Evolutionary conservation across 352 stramenopile genomes (phyloP).

Genomic region (Globisporangium lucens): DNA sequence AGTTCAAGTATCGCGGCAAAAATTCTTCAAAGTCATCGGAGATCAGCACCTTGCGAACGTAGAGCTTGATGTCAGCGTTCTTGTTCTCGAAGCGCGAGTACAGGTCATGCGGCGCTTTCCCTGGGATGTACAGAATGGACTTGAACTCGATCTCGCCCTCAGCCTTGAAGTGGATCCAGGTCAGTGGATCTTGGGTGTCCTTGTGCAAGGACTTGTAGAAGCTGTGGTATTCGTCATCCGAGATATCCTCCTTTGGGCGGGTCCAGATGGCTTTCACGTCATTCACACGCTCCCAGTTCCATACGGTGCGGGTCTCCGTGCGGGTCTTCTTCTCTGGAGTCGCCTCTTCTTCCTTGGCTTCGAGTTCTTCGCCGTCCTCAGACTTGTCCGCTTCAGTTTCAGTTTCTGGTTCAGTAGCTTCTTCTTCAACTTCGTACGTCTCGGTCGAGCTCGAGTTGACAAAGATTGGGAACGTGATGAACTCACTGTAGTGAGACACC

Average conservation of each 20-base stretch:
- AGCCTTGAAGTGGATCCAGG: constrained; percentile 99
- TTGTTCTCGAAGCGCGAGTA: constrained; percentile 92
- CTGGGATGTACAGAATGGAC: constrained; percentile 97
- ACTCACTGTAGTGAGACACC: constrained; percentile 98
- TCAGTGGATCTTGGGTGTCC: constrained; percentile 83
- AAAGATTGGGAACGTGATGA: constrained; percentile 99
- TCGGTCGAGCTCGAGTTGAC: constrained; percentile 93
- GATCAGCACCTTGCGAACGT: constrained; percentile 99
- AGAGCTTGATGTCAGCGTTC: constrained; percentile 94
- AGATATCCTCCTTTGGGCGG: constrained; percentile 94
- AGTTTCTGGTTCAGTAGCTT: constrained; percentile 52
- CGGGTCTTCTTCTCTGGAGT: constrained; percentile 76
- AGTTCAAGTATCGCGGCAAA: constrained; percentile 98
- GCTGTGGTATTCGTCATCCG: constrained; percentile 97
- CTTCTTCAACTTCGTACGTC: constrained; percentile 90
- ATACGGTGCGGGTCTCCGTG: constrained; percentile 93
- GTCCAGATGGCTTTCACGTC: constrained; percentile 98
- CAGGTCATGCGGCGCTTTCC: constrained; percentile 78
- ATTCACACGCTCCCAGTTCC: constrained; percentile 97
- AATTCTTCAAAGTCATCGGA: constrained; percentile 98
- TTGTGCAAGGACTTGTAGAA: constrained; percentile 98
- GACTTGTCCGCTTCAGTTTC: constrained; percentile 62
- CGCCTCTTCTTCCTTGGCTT: constrained; percentile 39
- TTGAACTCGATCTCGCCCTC: constrained; percentile 99
- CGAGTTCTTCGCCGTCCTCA: constrained; percentile 56